Percentiles rank a stretch among this genome's conserved stretches.
Conservation (phyloP, 2,329 filamentous ascomycete species). For the Geosmithia flava region DNA sequence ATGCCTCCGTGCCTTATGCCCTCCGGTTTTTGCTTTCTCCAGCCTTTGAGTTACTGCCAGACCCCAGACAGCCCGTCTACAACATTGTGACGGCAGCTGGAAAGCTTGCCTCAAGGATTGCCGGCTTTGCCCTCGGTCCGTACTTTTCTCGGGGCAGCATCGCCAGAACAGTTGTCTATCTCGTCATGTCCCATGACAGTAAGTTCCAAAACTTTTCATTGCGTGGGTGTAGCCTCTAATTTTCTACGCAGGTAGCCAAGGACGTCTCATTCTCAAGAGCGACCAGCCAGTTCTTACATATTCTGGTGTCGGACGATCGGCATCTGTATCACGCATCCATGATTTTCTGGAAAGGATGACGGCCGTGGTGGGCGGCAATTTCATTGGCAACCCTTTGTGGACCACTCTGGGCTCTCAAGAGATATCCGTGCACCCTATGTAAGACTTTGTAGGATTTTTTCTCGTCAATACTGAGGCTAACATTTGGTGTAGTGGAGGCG, state of each 20-base stretch:
- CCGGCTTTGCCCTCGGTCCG: conserved; percentile 45
- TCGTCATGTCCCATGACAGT: conserved; percentile 57
- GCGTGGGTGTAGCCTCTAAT: background rate
- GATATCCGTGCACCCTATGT: conserved; percentile 56
- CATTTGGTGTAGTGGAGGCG: conserved; percentile 30
- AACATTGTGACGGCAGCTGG: background rate
- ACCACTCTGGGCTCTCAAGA: conserved; percentile 41
- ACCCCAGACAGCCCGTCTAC: conserved; percentile 4
- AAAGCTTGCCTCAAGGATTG: conserved; percentile 9
- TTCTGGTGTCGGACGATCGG: conserved; percentile 41
- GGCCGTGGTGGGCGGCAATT: conserved; percentile 43
- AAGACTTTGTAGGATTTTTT: conserved; percentile 8
- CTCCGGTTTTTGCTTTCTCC: conserved; percentile 42
- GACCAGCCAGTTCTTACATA: conserved; percentile 50
- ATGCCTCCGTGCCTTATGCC: conserved; percentile 47
- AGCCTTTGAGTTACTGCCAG: conserved; percentile 40
- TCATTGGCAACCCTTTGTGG: conserved; percentile 46
- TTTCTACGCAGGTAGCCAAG: conserved; percentile 35
- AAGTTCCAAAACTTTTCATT: conserved; percentile 9
- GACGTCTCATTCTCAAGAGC: conserved; percentile 42
- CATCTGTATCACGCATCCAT: conserved; percentile 41
- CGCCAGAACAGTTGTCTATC: conserved; percentile 48
- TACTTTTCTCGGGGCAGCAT: conserved; percentile 43
- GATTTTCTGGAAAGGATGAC: conserved; percentile 40
- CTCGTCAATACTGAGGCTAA: background rate